These are phyloP conservation scores for Halenospora varia DNA, from an alignment of 495 filamentous ascomycete species.

Conservation along the genomic window DNA sequence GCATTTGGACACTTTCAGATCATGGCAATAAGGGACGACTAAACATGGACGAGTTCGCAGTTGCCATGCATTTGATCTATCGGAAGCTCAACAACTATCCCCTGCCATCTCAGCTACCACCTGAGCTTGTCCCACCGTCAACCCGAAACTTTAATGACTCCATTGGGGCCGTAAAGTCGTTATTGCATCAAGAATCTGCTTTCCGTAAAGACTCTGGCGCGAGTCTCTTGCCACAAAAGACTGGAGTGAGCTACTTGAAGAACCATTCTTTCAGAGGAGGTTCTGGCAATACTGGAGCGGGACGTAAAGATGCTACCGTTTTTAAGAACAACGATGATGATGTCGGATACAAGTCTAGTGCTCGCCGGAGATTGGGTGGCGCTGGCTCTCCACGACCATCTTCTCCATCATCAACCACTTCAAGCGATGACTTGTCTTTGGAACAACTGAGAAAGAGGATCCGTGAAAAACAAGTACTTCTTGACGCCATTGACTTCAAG, in stretches of 20 bases:
- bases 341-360: conserved; percentile 89
- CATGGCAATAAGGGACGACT: conserved; percentile 88
- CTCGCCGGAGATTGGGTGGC: conserved; percentile 76
- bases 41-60: conserved; percentile 97
- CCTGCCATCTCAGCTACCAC: conserved; percentile 82
- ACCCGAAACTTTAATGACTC: conserved; percentile 92
- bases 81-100: conserved; percentile 94
- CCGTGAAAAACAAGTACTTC: conserved; percentile 86
- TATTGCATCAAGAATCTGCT: conserved; percentile 88
- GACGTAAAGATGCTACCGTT: conserved; percentile 89
- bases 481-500: conserved; percentile 97
- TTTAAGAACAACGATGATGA: conserved; percentile 94
- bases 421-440: conserved; percentile 74
- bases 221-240: conserved; percentile 86
- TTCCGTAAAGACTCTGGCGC: conserved; percentile 77
- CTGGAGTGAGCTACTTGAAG: conserved; percentile 97
- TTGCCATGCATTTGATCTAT: conserved; percentile 99
- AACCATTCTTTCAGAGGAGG: conserved; percentile 80
- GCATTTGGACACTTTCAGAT: conserved; percentile 93
- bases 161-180: conserved; percentile 85
- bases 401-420: conserved; percentile 66
- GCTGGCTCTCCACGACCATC: conserved; percentile 69
- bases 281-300: conserved; percentile 32
- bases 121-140: conserved; percentile 93
- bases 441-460: conserved; percentile 93